These are phyloP conservation scores for Takakia lepidozioides DNA, from an alignment of 225 moss, liverwort and hornwort genomes.

Conservation along the genomic window DNA sequence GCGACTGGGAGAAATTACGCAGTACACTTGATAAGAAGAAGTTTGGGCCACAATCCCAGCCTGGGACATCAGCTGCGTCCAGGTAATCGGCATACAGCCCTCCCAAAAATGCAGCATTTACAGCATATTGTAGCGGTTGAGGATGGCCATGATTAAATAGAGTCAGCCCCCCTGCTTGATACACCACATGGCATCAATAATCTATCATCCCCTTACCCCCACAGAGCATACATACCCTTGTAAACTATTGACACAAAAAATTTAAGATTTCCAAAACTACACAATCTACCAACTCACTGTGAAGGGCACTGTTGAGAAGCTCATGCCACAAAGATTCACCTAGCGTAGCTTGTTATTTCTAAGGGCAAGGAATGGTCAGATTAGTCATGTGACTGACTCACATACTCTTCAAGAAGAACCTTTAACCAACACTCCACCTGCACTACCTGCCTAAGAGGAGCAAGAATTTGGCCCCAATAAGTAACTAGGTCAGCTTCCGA, in stretches of 20 bases:
- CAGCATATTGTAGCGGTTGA: conserved; percentile 50
- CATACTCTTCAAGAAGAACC: too few relatives aligned
- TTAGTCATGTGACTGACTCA: too few relatives aligned
- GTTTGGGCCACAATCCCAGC: conserved; percentile 29
- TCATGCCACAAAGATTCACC: not conserved
- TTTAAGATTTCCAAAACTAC: not conserved
- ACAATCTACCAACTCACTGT: not conserved
- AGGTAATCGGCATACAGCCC: conserved; percentile 46
- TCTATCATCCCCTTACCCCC: too few relatives aligned
- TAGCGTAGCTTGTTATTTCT: too few relatives aligned
- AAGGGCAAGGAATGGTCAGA: too few relatives aligned
- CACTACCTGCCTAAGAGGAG: too few relatives aligned
- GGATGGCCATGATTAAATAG: conserved; percentile 29
- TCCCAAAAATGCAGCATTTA: conserved; percentile 40
- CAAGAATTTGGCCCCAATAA: too few relatives aligned
- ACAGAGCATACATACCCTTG: too few relatives aligned
- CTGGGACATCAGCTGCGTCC: conserved; percentile 40
- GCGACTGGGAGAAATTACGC: conserved; percentile 36
- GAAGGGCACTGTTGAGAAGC: not conserved
- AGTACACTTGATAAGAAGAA: conserved; percentile 34
- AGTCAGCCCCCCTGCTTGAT: conserved; percentile 55
- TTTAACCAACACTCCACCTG: too few relatives aligned
- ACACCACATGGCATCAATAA: too few relatives aligned
- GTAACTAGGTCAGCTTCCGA: too few relatives aligned
- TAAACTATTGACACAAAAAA: not conserved